Percentiles rank a stretch among this genome's conserved stretches.
Evolutionary conservation across 441 rosid species (phyloP).

Genomic region (Erodium chrysanthum): DNA sequence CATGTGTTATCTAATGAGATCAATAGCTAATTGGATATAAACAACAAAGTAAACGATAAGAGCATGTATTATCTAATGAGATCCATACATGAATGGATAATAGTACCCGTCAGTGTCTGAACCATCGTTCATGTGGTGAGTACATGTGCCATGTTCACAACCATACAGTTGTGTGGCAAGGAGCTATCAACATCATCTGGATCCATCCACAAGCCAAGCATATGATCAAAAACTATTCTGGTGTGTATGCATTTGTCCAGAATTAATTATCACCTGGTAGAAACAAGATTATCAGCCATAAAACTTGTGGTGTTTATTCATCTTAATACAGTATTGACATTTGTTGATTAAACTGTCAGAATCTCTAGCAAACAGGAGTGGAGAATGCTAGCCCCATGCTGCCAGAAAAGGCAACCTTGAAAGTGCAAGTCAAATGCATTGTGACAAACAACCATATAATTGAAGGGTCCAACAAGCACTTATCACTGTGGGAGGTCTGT

Average conservation of each 20-base stretch:
- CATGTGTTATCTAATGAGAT: background rate
- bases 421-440: constrained; percentile 4
- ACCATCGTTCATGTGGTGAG: background rate
- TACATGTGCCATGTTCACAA: background rate
- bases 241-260: background rate
- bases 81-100: background rate
- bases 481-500: background rate
- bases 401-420: background rate
- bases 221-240: background rate
- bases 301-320: background rate
- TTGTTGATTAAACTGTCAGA: background rate
- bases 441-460: background rate
- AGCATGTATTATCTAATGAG: background rate
- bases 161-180: constrained; percentile 2
- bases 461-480: constrained; percentile 2
- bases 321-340: background rate
- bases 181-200: background rate
- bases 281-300: constrained; percentile 4
- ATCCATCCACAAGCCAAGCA: constrained; percentile 1
- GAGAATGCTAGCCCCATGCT: background rate
- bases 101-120: background rate
- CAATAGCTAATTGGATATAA: background rate
- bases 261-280: background rate
- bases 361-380: constrained; percentile 3
- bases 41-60: background rate